phyloP scores from a whole-genome alignment of 2,329 filamentous ascomycete species.

The Zalaria sp. region DNA sequence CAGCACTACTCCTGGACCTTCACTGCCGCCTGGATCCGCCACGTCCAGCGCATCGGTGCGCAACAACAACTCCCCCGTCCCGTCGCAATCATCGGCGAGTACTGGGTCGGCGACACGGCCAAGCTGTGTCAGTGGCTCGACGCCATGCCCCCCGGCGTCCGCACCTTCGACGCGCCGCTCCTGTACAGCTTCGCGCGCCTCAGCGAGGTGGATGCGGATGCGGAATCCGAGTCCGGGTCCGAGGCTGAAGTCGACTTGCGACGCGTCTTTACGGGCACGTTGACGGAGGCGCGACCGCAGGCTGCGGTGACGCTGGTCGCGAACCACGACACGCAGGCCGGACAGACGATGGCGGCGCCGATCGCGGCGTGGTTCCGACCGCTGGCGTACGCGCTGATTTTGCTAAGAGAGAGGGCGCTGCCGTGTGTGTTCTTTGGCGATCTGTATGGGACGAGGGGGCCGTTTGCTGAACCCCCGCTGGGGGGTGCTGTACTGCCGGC shows the following conservation, averaged over 20 bases:
- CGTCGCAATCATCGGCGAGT: slow-evolving; percentile 56
- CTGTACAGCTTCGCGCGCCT: slow-evolving; percentile 47
- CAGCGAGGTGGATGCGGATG: slow-evolving; percentile 1
- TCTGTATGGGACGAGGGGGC: slow-evolving; percentile 46
- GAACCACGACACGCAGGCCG: slow-evolving; percentile 57
- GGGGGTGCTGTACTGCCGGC: slow-evolving; percentile 32
- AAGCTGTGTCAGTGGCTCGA: slow-evolving; percentile 40
- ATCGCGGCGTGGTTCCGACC: slow-evolving; percentile 56
- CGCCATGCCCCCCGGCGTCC: slow-evolving; percentile 4
- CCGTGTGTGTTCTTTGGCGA: slow-evolving; percentile 61
- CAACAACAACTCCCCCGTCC: slow-evolving; percentile 19
- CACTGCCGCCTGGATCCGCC: slow-evolving; percentile 47
- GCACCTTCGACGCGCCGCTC: slow-evolving; percentile 5
- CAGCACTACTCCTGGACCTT: slow-evolving; percentile 61
- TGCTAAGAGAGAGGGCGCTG: slow-evolving; percentile 48
- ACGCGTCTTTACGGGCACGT: slow-evolving; percentile 44
- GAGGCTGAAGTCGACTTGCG: slow-evolving; percentile 24
- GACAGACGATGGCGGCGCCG: slow-evolving; percentile 47
- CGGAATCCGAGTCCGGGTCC: too few species aligned
- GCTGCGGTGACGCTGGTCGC: slow-evolving; percentile 54
- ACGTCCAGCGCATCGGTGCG: slow-evolving; percentile 34
- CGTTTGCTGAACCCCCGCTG: slow-evolving; percentile 35
- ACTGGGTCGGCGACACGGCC: slow-evolving; percentile 46
- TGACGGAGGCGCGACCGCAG: slow-evolving; percentile 39
- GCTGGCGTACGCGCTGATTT: slow-evolving; percentile 56